Conservation (phyloP, 257 asterid species). For the Euphrasia confusa region DNA sequence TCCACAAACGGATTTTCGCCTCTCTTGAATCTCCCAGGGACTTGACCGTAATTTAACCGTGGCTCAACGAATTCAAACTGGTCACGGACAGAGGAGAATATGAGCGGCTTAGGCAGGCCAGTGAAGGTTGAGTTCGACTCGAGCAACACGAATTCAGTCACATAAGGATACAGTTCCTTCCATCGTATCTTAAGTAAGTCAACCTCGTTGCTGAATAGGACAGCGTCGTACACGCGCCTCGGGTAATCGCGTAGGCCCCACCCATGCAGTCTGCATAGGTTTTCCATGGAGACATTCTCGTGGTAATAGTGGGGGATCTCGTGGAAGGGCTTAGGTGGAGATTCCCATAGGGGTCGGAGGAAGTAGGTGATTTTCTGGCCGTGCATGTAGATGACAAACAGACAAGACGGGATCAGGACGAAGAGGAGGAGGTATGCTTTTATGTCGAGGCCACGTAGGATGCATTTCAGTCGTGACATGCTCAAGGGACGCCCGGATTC, state of each 20-base stretch:
- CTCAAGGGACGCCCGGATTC: slow-evolving; percentile 39
- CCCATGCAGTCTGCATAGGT: slow-evolving; percentile 75
- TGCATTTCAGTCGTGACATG: slow-evolving; percentile 57
- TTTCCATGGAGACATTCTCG: slow-evolving; percentile 69
- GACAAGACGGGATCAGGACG: slow-evolving; percentile 48
- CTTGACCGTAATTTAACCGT: slow-evolving; percentile 61
- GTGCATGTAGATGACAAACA: slow-evolving; percentile 47
- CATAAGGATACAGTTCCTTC: slow-evolving; percentile 78
- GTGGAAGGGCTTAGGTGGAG: slow-evolving; percentile 75
- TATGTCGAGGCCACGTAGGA: slow-evolving; percentile 61
- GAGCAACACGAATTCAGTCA: slow-evolving; percentile 68
- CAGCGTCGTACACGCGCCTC: slow-evolving; percentile 79
- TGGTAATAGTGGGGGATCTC: slow-evolving; percentile 74
- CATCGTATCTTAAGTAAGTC: slow-evolving; percentile 78
- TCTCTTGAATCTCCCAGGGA: slow-evolving; percentile 58
- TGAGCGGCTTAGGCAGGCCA: slow-evolving; percentile 65
- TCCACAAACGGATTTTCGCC: slow-evolving; percentile 85
- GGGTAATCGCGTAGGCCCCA: slow-evolving; percentile 83
- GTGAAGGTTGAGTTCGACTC: slow-evolving; percentile 87
- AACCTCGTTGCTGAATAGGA: slow-evolving; percentile 69
- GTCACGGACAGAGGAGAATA: slow-evolving; percentile 45
- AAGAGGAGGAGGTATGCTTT: slow-evolving; percentile 51
- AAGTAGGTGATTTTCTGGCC: slow-evolving; percentile 86
- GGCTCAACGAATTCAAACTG: slow-evolving; percentile 69
- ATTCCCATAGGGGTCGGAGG: slow-evolving; percentile 79